Conservation (phyloP, 1,284 basidiomycete species). For the Golubevia sp. region DNA sequence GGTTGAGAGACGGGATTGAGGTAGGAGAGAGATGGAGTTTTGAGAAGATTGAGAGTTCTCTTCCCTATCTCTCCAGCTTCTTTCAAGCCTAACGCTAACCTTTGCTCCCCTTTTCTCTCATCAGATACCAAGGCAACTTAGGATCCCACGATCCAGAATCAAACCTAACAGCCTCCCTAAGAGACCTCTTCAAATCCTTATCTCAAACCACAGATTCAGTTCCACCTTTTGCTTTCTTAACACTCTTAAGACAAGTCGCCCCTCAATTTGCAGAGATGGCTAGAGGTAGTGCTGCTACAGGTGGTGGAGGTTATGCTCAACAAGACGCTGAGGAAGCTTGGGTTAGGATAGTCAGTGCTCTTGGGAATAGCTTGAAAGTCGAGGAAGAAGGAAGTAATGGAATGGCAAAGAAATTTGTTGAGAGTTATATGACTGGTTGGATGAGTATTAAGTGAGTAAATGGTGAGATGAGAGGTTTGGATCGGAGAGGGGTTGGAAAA, state of each 20-base stretch:
- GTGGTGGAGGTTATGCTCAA: constrained; percentile 44
- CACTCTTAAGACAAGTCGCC: constrained; percentile 48
- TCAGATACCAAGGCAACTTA: constrained; percentile 30
- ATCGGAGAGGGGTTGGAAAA: not conserved
- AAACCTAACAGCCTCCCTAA: constrained; percentile 50
- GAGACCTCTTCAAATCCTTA: constrained; percentile 52
- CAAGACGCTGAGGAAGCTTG: constrained; percentile 60
- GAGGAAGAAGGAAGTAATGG: not conserved
- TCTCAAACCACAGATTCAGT: constrained; percentile 44
- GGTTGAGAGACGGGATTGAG: too few relatives aligned
- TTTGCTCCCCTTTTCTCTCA: not conserved
- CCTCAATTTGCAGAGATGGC: constrained; percentile 58
- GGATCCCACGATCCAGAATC: constrained; percentile 45
- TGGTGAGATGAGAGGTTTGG: not conserved
- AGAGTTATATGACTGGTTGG: constrained; percentile 50
- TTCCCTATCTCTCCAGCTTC: not conserved
- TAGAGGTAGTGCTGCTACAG: constrained; percentile 4
- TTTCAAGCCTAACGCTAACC: not conserved
- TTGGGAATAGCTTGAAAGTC: constrained; percentile 34
- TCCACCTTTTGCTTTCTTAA: constrained; percentile 52
- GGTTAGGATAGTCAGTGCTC: constrained; percentile 54
- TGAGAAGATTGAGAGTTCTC: not conserved
- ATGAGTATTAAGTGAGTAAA: constrained; percentile 41
- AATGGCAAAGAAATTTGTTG: constrained; percentile 33
- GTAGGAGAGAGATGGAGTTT: too few relatives aligned